These are phyloP conservation scores for Acacia melanoxylon DNA, from an alignment of 306 rosid genomes.

Conservation along the genomic window DNA sequence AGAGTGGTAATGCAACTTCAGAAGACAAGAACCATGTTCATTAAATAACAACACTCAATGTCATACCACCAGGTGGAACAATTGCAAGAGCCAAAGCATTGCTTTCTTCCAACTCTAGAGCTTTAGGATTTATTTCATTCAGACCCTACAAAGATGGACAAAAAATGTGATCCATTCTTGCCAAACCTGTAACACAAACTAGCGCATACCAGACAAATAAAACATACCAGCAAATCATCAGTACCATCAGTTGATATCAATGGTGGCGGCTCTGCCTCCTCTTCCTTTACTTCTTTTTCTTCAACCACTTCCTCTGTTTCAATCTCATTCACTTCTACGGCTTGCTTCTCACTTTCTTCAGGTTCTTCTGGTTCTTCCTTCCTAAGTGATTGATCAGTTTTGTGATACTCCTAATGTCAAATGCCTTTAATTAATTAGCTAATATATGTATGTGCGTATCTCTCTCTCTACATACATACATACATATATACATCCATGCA, in stretches of 20 bases:
- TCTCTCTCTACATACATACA: background rate
- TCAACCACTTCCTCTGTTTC: slow-evolving; percentile 36
- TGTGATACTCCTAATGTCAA: slow-evolving; percentile 59
- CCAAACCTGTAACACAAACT: slow-evolving; percentile 8
- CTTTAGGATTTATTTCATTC: slow-evolving; percentile 66
- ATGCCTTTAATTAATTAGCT: slow-evolving; percentile 13
- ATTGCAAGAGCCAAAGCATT: slow-evolving; percentile 97
- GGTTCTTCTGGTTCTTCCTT: slow-evolving; percentile 56
- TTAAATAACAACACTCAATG: slow-evolving; percentile 17
- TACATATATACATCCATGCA: too few relatives aligned
- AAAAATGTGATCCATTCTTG: background rate
- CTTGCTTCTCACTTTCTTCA: slow-evolving; percentile 47
- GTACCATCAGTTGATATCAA: slow-evolving; percentile 60
- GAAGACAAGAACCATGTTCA: background rate
- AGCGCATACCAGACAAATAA: background rate
- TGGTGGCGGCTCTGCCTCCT: slow-evolving; percentile 60
- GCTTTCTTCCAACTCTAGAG: slow-evolving; percentile 66
- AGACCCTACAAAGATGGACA: slow-evolving; percentile 59
- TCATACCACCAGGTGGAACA: slow-evolving; percentile 77
- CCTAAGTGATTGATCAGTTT: slow-evolving; percentile 42
- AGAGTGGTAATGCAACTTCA: background rate
- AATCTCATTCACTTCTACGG: slow-evolving; percentile 47
- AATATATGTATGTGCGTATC: background rate
- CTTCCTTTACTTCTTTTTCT: slow-evolving; percentile 50
- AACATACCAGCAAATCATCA: slow-evolving; percentile 70